Evolutionary conservation across 768 basidiomycete genomes (phyloP), one percentile per base, ranked within the genome.

Genomic region (Hericium erinaceus): DNA sequence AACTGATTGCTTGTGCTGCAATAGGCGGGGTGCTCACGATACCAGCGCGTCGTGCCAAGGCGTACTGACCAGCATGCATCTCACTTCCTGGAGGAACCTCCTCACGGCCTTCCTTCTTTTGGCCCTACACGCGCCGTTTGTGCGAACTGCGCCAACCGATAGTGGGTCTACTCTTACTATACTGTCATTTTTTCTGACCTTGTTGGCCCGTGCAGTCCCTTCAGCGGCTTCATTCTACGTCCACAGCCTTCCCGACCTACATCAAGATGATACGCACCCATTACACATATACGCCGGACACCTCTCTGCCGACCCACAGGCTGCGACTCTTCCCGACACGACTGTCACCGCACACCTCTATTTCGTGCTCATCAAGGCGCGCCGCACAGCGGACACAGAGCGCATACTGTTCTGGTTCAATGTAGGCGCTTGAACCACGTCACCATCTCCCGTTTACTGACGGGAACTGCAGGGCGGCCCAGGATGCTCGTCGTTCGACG

Each of bases 351-450:
- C 91, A 0, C 91, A 95, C 67, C 68, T 94, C 10, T 95, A 81
- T 76, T 99, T 98, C 69, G 83, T 95, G 57, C 78, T 98, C 73
- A 75, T 93, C 41, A 92, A 94, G 70, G 92, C 93, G 51, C 78
- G 92, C 55, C 80, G 91, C 60, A 77, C 77, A 18, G 92, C 94
- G n/a, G 95, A 98, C 66, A 92, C 81, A 69, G 86, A 94, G 69
- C 75, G 95, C 39, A 71, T 98, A 9, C 80, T 98, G 65, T 92
- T 98, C 66, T 99, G 97, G 97, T 94, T 98, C 67, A 98, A 98
- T 72, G 94, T 92, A 66, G 66, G 85, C 70, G 48, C 56, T 16
- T 28, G 16, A n/a, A 52, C 39, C 20, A 13, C 5, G 13, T 12
- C 16, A 39, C 28, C 52, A 12, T 33, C 22, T 15, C 57, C 41